Evolutionary conservation across 2,329 filamentous ascomycete genomes (phyloP), one percentile per base, ranked within the genome.

Genomic region (Verticillium nubilum): DNA sequence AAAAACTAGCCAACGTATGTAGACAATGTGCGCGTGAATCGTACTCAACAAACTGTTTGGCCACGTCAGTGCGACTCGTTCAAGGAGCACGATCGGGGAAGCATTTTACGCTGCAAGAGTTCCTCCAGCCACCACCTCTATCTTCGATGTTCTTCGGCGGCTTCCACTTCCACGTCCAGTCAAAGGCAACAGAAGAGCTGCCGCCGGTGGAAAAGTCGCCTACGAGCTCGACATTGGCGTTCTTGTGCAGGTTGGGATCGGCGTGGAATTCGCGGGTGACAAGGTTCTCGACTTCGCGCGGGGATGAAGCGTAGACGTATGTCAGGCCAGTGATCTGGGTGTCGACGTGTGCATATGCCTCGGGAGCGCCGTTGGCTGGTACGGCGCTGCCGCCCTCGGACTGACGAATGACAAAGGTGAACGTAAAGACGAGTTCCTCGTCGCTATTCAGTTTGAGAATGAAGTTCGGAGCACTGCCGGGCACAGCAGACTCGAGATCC

Each of bases 141-240:
- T 97, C 93, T 70, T 97, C 93, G 17, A 78, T 76, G 15, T 78
- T 69, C 79, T 92, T 96, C 37, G 95, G 95, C 9, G 95, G 91
- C 70, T 90, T 92, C 92, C 94, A 99, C 79, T 89, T 95, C 95
- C 95, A 99, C 7, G 89, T 88, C 92, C 94, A 99, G 64, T 94
- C 89, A 70, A 97, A 97, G 33, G 92, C 87, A 29, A 96, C 88
- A 1, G 91, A 94, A 6, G 89, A 80, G 68, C 81, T 91, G n/a
- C 94, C 93, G 31, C 83, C 86, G 0, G 95, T 99, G 2, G 85
- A 83, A 70, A 90, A 97, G 72, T 97, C 92, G 3, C 95, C 95
- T n/a, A 99, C 88, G 52, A 98, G 82, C 69, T 96, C 90, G 42
- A 99, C 95, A 70, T 98, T 98, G 58, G 92, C 84, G 70, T 97